These are phyloP conservation scores for Paracorniculantispora psalliotae DNA, from an alignment of 2,329 filamentous ascomycete species.

Conservation along the genomic window DNA sequence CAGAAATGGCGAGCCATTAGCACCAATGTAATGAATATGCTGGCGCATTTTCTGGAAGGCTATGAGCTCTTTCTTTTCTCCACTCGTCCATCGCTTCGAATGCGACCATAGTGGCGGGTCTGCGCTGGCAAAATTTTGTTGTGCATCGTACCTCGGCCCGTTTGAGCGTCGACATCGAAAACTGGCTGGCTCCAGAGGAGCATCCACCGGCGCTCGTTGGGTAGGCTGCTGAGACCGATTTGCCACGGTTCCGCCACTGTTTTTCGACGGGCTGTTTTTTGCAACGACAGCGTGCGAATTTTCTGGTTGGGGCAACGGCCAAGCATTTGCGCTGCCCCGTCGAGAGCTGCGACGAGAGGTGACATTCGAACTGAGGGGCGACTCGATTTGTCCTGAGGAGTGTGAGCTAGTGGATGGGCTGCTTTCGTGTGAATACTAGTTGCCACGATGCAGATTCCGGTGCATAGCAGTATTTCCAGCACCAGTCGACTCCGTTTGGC, in stretches of 20 bases:
- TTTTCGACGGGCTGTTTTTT: not conserved
- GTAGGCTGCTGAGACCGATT: not conserved
- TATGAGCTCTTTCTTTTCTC: slow-evolving; percentile 11
- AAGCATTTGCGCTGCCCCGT: not conserved
- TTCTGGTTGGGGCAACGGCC: not conserved
- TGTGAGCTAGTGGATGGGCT: slow-evolving; percentile 10
- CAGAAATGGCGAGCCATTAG: slow-evolving; percentile 17
- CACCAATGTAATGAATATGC: slow-evolving; percentile 16
- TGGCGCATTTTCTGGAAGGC: slow-evolving; percentile 17
- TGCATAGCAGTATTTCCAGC: not conserved
- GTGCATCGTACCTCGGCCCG: not conserved
- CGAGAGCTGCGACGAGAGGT: not conserved
- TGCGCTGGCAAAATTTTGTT: not conserved
- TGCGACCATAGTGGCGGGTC: slow-evolving; percentile 8
- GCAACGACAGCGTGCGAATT: not conserved
- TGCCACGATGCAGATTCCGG: slow-evolving; percentile 7
- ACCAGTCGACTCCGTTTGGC: not conserved
- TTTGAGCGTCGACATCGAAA: not conserved
- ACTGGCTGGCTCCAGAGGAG: not conserved
- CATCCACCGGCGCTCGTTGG: not conserved
- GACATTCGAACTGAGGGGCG: not conserved
- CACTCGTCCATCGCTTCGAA: slow-evolving; percentile 18
- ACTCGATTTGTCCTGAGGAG: not conserved
- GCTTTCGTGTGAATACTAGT: slow-evolving; percentile 14
- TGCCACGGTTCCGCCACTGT: not conserved